These are phyloP conservation scores for Trichoderma sp. DNA, from an alignment of 2,329 filamentous ascomycete species.

Conservation along the genomic window DNA sequence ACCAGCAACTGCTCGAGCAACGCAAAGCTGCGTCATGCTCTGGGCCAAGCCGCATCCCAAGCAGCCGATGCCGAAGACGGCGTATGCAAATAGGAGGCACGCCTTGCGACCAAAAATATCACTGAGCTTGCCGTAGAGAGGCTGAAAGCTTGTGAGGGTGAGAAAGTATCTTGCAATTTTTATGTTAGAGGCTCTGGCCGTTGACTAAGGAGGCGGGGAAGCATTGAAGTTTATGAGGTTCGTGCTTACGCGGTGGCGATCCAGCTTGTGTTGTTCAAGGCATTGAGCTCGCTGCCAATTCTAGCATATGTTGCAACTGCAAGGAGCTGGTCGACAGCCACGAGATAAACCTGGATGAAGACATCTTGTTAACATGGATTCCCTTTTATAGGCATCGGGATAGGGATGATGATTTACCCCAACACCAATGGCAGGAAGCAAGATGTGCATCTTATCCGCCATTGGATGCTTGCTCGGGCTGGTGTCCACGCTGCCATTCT, in stretches of 20 bases:
- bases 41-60: conserved; percentile 63
- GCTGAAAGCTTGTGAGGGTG: conserved; percentile 73
- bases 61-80: conserved; percentile 65
- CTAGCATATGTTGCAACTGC: conserved; percentile 76
- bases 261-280: conserved; percentile 75
- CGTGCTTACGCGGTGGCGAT: conserved; percentile 53
- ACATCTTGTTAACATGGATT: neutral
- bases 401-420: conserved; percentile 24
- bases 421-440: conserved; percentile 42
- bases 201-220: neutral
- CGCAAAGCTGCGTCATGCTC: conserved; percentile 65
- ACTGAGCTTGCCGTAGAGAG: conserved; percentile 69
- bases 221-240: too few relatives aligned
- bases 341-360: conserved; percentile 54
- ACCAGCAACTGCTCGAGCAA: conserved; percentile 54
- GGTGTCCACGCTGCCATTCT: neutral
- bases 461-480: conserved; percentile 24
- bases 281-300: conserved; percentile 74
- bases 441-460: conserved; percentile 40
- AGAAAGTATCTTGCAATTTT: conserved; percentile 56
- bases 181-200: too few relatives aligned
- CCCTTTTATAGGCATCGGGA: neutral
- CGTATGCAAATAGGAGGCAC: conserved; percentile 65
- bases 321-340: conserved; percentile 75
- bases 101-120: conserved; percentile 71